Evolutionary conservation across 176 grass and related monocot genomes (phyloP).

Genomic region (Aegilops longissima): DNA sequence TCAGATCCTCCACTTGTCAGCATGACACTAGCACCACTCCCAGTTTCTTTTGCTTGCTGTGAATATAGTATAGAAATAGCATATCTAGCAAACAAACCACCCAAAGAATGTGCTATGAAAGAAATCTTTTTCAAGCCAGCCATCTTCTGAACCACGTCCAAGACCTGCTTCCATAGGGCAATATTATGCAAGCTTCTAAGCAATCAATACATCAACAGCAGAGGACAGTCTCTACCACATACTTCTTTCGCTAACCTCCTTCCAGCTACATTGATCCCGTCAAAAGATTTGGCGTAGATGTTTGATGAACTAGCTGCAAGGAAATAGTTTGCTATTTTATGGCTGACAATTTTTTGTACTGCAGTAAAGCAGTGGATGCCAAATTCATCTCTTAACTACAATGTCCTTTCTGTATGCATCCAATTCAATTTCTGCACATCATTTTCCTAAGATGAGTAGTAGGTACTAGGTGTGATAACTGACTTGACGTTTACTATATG

Average conservation of each 20-base stretch:
- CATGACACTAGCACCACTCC: neutral
- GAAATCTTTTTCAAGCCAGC: conserved; percentile 74
- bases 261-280: conserved; percentile 75
- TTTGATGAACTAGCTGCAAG: conserved; percentile 82
- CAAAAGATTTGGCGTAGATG: conserved; percentile 69
- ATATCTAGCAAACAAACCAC: conserved; percentile 91
- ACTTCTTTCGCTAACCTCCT: conserved; percentile 91
- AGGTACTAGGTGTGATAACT: neutral
- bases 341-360: neutral
- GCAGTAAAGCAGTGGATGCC: neutral
- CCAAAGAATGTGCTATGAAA: conserved; percentile 80
- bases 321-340: conserved; percentile 17
- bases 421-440: neutral
- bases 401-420: neutral
- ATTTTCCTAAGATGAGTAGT: neutral
- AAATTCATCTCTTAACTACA: neutral
- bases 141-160: conserved; percentile 61
- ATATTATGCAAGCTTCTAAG: conserved; percentile 14
- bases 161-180: conserved; percentile 52
- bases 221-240: conserved; percentile 28
- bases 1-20: neutral
- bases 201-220: conserved; percentile 5
- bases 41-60: neutral
- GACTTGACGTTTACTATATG: neutral
- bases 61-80: conserved; percentile 49